These are phyloP conservation scores for Boletus semigastroideus DNA, from an alignment of 1,284 basidiomycete genomes.

Conservation along the genomic window DNA sequence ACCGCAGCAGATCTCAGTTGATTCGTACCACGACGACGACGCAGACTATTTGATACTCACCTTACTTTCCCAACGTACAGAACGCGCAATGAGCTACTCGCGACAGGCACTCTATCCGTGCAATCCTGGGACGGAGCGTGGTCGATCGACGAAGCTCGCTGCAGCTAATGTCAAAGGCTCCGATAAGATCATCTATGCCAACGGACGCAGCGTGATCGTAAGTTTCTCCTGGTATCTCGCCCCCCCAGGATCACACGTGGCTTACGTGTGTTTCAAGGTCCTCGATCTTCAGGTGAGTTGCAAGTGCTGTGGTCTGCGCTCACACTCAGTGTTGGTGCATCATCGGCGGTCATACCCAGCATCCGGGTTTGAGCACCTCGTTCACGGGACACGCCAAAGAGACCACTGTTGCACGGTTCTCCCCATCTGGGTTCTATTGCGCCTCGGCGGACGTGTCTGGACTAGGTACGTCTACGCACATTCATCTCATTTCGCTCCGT, in stretches of 20 bases:
- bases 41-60: not conserved
- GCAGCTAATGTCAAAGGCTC: slow-evolving; percentile 55
- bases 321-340: not conserved
- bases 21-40: slow-evolving; percentile 1
- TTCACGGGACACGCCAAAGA: slow-evolving; percentile 85
- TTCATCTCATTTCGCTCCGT: not conserved
- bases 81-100: slow-evolving; percentile 24
- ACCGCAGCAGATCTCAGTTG: slow-evolving; percentile 7
- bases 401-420: slow-evolving; percentile 88
- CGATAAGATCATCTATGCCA: slow-evolving; percentile 85
- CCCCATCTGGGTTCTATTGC: slow-evolving; percentile 93
- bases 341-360: slow-evolving; percentile 31
- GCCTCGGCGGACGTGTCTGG: slow-evolving; percentile 86
- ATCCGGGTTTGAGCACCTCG: slow-evolving; percentile 54
- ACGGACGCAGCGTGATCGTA: slow-evolving; percentile 84
- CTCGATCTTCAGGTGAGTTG: slow-evolving; percentile 55
- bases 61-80: not conserved
- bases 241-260: not conserved
- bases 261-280: slow-evolving; percentile 41
- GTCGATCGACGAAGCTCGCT: slow-evolving; percentile 79
- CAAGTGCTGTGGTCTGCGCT: not conserved
- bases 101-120: slow-evolving; percentile 59
- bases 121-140: slow-evolving; percentile 75
- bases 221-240: slow-evolving; percentile 33
- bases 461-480: slow-evolving; percentile 52